phyloP scores from a whole-genome alignment of 2,329 filamentous ascomycete species.

The Sordariomycetes sp. region DNA sequence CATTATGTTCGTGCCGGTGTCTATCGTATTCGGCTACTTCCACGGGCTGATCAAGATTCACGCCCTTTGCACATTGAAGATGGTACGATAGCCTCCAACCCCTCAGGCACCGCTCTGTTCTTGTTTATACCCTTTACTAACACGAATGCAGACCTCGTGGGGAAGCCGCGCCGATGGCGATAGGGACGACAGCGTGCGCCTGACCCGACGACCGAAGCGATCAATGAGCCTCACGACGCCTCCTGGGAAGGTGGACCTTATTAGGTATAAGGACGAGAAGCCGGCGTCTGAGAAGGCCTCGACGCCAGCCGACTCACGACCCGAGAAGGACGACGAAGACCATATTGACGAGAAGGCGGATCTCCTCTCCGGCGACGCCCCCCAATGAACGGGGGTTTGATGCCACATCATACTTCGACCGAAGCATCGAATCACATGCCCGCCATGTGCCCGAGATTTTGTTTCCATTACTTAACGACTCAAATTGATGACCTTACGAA shows the following conservation, averaged over 20 bases:
- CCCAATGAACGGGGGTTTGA: neutral
- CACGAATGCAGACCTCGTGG: constrained; percentile 67
- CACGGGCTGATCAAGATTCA: constrained; percentile 90
- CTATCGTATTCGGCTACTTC: constrained; percentile 83
- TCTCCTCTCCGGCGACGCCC: neutral
- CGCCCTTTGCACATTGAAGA: constrained; percentile 69
- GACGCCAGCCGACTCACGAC: neutral
- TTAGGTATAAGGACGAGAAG: constrained; percentile 3
- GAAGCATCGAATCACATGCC: neutral
- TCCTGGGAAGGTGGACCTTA: constrained; percentile 1
- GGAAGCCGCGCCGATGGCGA: constrained; percentile 89
- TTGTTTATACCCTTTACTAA: constrained; percentile 1
- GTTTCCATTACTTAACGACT: neutral
- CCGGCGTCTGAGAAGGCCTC: neutral
- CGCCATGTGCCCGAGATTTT: neutral
- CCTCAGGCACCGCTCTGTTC: neutral
- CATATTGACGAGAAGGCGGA: constrained; percentile 1
- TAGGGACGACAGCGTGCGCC: constrained; percentile 64
- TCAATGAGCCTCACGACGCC: constrained; percentile 5
- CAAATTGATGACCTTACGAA: constrained; percentile 5
- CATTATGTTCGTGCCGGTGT: constrained; percentile 69
- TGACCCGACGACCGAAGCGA: constrained; percentile 37
- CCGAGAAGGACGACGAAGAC: neutral
- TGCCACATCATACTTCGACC: neutral
- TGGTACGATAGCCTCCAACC: constrained; percentile 47